Percentiles rank a stretch among this genome's conserved stretches.
These are phyloP conservation scores for Nannochloris sp. DNA, from an alignment of 139 green algal genomes.

Conservation along the genomic window DNA sequence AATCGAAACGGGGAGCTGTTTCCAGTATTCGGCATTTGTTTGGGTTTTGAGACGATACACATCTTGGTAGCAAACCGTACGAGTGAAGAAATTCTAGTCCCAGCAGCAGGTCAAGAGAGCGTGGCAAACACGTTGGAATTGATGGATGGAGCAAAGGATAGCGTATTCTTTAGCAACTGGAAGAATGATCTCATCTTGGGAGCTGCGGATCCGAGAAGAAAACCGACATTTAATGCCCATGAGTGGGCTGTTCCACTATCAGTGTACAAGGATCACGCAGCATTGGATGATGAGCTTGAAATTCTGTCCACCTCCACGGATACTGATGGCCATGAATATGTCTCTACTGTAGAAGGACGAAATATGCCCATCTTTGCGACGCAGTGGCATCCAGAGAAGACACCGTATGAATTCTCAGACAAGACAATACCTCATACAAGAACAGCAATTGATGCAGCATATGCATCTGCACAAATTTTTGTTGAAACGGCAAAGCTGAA, in stretches of 20 bases:
- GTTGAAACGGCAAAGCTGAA: conserved; percentile 7
- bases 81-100: conserved; percentile 7
- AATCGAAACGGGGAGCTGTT: conserved; percentile 8
- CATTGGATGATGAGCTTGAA: neutral
- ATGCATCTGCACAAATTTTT: neutral
- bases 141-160: neutral
- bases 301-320: conserved; percentile 10
- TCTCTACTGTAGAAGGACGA: conserved; percentile 9
- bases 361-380: conserved; percentile 7
- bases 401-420: conserved; percentile 15
- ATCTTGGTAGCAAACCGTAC: conserved; percentile 8
- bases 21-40: conserved; percentile 13
- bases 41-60: conserved; percentile 16
- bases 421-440: conserved; percentile 9
- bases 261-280: neutral
- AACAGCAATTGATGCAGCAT: conserved; percentile 4
- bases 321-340: neutral
- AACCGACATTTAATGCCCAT: conserved; percentile 15
- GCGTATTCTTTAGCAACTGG: conserved; percentile 6
- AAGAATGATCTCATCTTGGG: neutral
- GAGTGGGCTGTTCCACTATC: conserved; percentile 7
- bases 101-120: conserved; percentile 1
- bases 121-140: conserved; percentile 11
- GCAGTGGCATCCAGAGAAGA: conserved; percentile 17
- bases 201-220: neutral